These are phyloP conservation scores for Calonectria crousiana DNA, from an alignment of 2,329 filamentous ascomycete species.

Conservation along the genomic window DNA sequence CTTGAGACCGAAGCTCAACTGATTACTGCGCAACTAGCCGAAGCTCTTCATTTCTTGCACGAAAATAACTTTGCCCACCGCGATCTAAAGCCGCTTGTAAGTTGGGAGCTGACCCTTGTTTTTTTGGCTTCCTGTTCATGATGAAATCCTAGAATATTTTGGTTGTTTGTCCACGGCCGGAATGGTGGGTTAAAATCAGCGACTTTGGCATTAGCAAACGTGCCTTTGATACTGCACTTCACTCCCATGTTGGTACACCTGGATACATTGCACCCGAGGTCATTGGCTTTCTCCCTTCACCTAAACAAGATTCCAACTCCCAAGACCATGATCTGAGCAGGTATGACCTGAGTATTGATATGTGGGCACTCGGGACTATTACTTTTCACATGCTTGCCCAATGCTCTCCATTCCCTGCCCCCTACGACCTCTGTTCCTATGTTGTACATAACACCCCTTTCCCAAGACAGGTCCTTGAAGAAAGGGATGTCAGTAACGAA, in stretches of 20 bases:
- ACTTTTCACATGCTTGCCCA: not conserved
- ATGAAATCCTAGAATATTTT: not conserved
- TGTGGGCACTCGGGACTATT: not conserved
- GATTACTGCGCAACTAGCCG: not conserved
- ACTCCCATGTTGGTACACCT: not conserved
- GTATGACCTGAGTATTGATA: not conserved
- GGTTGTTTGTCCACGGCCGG: not conserved
- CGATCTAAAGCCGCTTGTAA: not conserved
- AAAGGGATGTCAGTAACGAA: not conserved
- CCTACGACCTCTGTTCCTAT: not conserved
- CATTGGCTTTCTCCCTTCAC: not conserved
- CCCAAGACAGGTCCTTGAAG: not conserved
- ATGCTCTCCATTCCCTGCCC: not conserved
- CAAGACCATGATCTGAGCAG: too few relatives aligned
- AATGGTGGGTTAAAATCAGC: not conserved
- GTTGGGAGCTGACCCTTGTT: not conserved
- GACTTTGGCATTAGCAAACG: not conserved
- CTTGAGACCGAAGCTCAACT: not conserved
- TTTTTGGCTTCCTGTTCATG: too few relatives aligned
- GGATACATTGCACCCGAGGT: not conserved
- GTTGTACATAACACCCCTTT: not conserved
- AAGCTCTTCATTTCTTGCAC: not conserved
- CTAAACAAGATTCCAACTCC: not conserved
- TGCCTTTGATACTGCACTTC: not conserved
- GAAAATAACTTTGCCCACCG: not conserved